These are phyloP conservation scores for Colletotrichum cereale DNA, from an alignment of 2,329 filamentous ascomycete species.

Conservation along the genomic window DNA sequence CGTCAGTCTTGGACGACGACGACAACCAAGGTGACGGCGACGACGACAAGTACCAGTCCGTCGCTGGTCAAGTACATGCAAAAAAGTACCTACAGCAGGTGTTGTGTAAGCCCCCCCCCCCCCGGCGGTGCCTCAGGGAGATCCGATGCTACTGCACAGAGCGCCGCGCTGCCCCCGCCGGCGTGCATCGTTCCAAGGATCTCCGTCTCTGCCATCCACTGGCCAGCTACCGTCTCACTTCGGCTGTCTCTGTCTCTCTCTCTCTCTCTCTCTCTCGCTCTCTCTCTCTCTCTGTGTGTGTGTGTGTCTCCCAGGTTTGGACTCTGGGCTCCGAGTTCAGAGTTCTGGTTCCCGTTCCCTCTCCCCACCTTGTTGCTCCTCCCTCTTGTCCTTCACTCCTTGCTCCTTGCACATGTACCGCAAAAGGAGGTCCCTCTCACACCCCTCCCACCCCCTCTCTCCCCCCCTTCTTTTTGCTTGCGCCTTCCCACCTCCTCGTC, in stretches of 20 bases:
- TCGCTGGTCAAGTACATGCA: not conserved
- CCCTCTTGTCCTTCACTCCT: not conserved
- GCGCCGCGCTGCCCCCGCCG: constrained; percentile 28
- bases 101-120: constrained; percentile 2
- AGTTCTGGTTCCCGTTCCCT: not conserved
- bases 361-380: constrained; percentile 5
- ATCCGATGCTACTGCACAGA: constrained; percentile 33
- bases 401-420: not conserved
- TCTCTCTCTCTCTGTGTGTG: not conserved
- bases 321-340: not conserved
- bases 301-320: too few relatives aligned
- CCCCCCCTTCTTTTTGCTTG: constrained; percentile 8
- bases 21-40: not conserved
- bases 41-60: not conserved
- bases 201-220: constrained; percentile 23
- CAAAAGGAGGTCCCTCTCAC: constrained; percentile 11
- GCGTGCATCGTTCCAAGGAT: constrained; percentile 28
- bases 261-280: not conserved
- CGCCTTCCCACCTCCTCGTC: constrained; percentile 19
- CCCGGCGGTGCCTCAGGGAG: constrained; percentile 25
- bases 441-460: constrained; percentile 4
- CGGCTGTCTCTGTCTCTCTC: constrained; percentile 1
- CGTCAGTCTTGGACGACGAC: constrained; percentile 6
- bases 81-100: constrained; percentile 9
- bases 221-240: constrained; percentile 1